Base-by-base conservation (phyloP, 305 asterid genomes). In the Fraxinus paxiana region DNA sequence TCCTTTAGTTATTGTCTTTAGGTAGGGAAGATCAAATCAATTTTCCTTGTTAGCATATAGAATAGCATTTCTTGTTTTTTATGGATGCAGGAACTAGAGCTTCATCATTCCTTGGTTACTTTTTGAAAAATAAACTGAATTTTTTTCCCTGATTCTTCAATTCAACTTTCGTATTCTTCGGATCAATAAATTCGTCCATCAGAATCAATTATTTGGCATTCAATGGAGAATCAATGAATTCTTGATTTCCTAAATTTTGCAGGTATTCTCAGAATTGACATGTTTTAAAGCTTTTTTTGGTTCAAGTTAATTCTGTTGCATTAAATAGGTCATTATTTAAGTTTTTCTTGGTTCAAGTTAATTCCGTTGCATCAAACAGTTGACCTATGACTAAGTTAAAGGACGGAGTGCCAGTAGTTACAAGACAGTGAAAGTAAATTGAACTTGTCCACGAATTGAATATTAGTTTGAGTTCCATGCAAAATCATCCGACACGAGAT, bases 391-490 rank as follows among this genome's bases (percentile, higher is more conserved):
- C 30, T 0, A 31, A 26, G 56, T 81, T 76, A 77, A 43, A 75
- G 30, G 73, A 63, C 31, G 56, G 33, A 75, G 41, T n/a, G 85
- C 61, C 6, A 69, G 22, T 26, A 75, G 41, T 26, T 65, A 34
- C 56, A 54, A 48, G 73, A n/a, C 17, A 13, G 28, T 41, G 76
- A 22, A 33, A 28, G 75, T 38, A 26, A 30, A 24, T 20, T 54
- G 13, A 54, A 69, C 59, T 69, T 70, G 73, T 72, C 41, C 34
- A 10, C 28, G 43, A 59, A 72, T 46, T 51, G 46, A 74, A 48
- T 51, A 72, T 46, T 76, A 74, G 75, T 51, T 75, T 56, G 73
- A 18, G 46, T 15, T 76, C 70, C 65, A 24, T 69, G 71, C 10
- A 77, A 81, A 67, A 15, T 70, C 61, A 34, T 71, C 48, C 1